Evolutionary conservation across 1,284 basidiomycete species (phyloP).

Genomic region (Ceratobasidium sp.): DNA sequence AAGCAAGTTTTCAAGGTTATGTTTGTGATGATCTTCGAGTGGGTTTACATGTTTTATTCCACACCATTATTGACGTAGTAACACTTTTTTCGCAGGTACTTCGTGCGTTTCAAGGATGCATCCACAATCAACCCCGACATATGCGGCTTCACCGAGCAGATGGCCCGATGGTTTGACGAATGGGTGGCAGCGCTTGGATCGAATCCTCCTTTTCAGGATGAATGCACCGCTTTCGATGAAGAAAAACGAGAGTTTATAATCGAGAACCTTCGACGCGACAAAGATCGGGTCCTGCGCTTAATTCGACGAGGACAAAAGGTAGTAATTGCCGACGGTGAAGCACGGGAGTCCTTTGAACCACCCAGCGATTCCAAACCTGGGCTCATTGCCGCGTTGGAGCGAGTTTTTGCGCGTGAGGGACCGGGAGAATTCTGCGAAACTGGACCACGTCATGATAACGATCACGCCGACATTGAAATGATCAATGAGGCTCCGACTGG

Average conservation of each 20-base stretch:
- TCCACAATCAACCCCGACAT: conserved; percentile 58
- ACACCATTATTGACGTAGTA: too few species aligned
- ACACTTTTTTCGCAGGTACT: conserved; percentile 59
- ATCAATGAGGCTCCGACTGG: conserved; percentile 69
- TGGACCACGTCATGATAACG: conserved; percentile 71
- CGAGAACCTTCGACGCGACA: conserved; percentile 52
- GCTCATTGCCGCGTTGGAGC: conserved; percentile 48
- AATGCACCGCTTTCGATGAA: conserved; percentile 45
- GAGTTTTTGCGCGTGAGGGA: conserved; percentile 59
- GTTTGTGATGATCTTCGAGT: conserved; percentile 61
- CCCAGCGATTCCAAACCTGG: conserved; percentile 46
- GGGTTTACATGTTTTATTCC: conserved; percentile 44
- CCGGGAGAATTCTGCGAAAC: conserved; percentile 59
- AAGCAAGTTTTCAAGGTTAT: conserved; percentile 58
- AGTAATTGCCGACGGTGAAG: not conserved
- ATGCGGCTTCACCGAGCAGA: conserved; percentile 52
- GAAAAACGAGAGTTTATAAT: conserved; percentile 53
- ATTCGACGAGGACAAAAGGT: conserved; percentile 54
- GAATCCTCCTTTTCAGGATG: conserved; percentile 53
- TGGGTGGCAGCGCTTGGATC: conserved; percentile 56
- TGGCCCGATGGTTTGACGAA: conserved; percentile 55
- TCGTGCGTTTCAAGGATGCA: conserved; percentile 65
- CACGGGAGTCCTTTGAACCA: not conserved
- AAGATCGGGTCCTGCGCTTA: conserved; percentile 57
- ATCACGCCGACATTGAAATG: conserved; percentile 59